A percentile compares a stretch with the other conserved stretches of the same genome.
Evolutionary conservation across 176 grass and related monocot species (phyloP).

Genomic region (Melocanna baccifera): DNA sequence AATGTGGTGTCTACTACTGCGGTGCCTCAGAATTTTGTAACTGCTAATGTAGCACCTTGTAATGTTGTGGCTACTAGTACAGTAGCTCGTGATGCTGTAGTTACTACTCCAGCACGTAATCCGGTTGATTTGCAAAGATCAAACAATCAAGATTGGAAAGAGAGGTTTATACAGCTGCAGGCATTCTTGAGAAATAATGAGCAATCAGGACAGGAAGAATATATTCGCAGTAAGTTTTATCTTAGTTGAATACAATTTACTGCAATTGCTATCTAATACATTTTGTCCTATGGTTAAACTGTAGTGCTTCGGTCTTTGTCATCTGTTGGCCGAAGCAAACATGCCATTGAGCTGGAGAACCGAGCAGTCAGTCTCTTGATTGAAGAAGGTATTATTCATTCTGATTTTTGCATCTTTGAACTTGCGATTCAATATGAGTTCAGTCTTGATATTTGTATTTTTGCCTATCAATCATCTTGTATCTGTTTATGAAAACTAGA

Average conservation of each 20-base stretch:
- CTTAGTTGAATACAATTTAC: slow-evolving; percentile 17
- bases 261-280: background rate
- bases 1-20: slow-evolving; percentile 22
- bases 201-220: slow-evolving; percentile 82
- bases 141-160: slow-evolving; percentile 58
- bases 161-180: slow-evolving; percentile 72
- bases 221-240: slow-evolving; percentile 65
- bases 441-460: background rate
- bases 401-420: slow-evolving; percentile 16
- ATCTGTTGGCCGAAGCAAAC: slow-evolving; percentile 64
- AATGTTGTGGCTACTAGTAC: slow-evolving; percentile 19
- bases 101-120: slow-evolving; percentile 1
- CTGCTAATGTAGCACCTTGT: slow-evolving; percentile 20
- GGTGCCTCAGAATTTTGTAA: slow-evolving; percentile 16
- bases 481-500: slow-evolving; percentile 10
- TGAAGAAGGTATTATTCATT: slow-evolving; percentile 73
- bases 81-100: slow-evolving; percentile 8
- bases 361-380: slow-evolving; percentile 81
- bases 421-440: background rate
- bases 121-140: slow-evolving; percentile 11
- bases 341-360: slow-evolving; percentile 87
- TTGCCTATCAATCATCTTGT: background rate
- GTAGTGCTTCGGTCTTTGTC: slow-evolving; percentile 78
- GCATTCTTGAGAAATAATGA: slow-evolving; percentile 69
- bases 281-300: slow-evolving; percentile 20